Evolutionary conservation across 2,329 filamentous ascomycete genomes (phyloP).

Genomic region (Colletotrichum scovillei): DNA sequence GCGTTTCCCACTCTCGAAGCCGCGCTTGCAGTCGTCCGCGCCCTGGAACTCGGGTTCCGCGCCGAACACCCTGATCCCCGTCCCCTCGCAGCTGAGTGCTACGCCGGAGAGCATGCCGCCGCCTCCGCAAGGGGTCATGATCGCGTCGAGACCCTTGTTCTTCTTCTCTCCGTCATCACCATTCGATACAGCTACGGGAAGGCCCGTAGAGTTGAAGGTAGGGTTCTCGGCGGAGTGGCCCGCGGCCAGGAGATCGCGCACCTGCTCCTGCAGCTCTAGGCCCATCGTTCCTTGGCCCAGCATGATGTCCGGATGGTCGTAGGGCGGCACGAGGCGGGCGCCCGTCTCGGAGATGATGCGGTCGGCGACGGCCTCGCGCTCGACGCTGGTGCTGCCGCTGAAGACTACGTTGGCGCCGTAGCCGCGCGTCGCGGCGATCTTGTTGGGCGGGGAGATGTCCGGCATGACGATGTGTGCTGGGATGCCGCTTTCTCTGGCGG

Average conservation of each 20-base stretch:
- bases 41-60: constrained; percentile 87
- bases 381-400: constrained; percentile 81
- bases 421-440: constrained; percentile 83
- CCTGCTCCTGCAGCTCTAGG: constrained; percentile 84
- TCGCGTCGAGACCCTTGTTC: constrained; percentile 66
- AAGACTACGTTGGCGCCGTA: constrained; percentile 86
- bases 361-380: constrained; percentile 83
- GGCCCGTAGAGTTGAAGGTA: constrained; percentile 26
- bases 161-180: neutral
- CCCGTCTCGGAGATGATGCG: constrained; percentile 77
- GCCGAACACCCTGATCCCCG: constrained; percentile 82
- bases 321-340: constrained; percentile 86
- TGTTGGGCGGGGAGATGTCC: constrained; percentile 82
- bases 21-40: constrained; percentile 83
- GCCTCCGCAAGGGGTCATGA: constrained; percentile 87
- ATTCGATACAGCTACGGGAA: neutral
- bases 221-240: constrained; percentile 33
- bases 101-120: constrained; percentile 89
- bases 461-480: constrained; percentile 95
- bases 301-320: constrained; percentile 92
- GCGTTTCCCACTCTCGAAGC: constrained; percentile 72
- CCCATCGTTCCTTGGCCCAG: constrained; percentile 93
- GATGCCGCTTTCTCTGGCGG: constrained; percentile 78
- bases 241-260: constrained; percentile 60
- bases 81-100: constrained; percentile 79